phyloP scores from a whole-genome alignment of 345 rosid species.

The Moricandia moricandioides region DNA sequence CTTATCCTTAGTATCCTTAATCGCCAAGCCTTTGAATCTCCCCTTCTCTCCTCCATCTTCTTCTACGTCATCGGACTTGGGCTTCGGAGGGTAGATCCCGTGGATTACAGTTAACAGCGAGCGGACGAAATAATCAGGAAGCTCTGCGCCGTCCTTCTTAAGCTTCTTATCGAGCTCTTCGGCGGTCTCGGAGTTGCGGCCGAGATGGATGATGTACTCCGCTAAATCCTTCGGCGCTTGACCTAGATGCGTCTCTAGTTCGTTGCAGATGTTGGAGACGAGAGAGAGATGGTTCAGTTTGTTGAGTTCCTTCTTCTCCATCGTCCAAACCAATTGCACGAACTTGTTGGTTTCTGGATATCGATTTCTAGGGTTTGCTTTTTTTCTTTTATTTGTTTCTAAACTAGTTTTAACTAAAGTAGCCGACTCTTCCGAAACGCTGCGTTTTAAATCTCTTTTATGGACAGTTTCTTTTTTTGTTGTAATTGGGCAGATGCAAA shows the following conservation, averaged over 20 bases:
- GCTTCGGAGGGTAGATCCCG: slow-evolving; percentile 68
- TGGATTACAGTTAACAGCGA: slow-evolving; percentile 76
- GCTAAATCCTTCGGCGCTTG: slow-evolving; percentile 72
- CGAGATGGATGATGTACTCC: slow-evolving; percentile 72
- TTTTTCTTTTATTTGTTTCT: background rate
- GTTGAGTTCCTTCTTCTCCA: slow-evolving; percentile 43
- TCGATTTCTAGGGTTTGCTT: slow-evolving; percentile 21
- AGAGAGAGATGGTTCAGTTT: slow-evolving; percentile 45
- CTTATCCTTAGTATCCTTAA: slow-evolving; percentile 61
- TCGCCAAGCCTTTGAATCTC: slow-evolving; percentile 58
- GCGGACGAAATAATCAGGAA: slow-evolving; percentile 88
- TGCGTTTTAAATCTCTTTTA: background rate
- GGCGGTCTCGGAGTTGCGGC: slow-evolving; percentile 49
- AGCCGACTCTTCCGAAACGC: slow-evolving; percentile 2
- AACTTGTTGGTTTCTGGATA: background rate
- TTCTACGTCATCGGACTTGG: slow-evolving; percentile 35
- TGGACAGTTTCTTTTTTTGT: background rate
- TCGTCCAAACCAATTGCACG: background rate
- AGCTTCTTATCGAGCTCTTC: slow-evolving; percentile 71
- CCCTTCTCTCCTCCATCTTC: slow-evolving; percentile 39
- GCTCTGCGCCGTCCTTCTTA: slow-evolving; percentile 73
- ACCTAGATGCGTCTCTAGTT: slow-evolving; percentile 76
- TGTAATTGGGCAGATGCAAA: background rate
- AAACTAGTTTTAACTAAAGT: background rate
- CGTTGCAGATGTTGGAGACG: slow-evolving; percentile 82